Conservation (phyloP, 2,329 filamentous ascomycete genomes). For the Boeremia lycopersici region DNA sequence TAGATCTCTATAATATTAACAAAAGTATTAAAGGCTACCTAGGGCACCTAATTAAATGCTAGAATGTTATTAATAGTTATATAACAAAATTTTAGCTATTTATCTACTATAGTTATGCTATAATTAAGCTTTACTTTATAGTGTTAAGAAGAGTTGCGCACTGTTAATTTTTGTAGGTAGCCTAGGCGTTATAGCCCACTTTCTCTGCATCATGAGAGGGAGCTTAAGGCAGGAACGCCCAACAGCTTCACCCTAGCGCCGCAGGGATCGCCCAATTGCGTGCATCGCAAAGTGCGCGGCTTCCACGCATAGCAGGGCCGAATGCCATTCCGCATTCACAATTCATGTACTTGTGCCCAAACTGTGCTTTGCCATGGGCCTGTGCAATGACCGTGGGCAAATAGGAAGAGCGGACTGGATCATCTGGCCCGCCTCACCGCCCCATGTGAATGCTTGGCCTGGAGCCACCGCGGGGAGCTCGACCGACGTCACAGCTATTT, state of each 20-base stretch:
- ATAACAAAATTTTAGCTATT: no score
- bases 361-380: conserved; percentile 8
- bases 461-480: conserved; percentile 13
- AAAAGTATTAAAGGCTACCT: no score
- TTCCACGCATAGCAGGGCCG: conserved; percentile 2
- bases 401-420: conserved; percentile 1
- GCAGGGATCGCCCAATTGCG: conserved; percentile 7
- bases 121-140: no score
- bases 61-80: no score
- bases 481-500: conserved; percentile 16
- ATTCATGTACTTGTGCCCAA: conserved; percentile 1
- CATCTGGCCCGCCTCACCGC: conserved; percentile 13
- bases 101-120: no score
- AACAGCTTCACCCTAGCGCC: conserved; percentile 17
- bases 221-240: conserved; percentile 21
- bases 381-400: conserved; percentile 1
- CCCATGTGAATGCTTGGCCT: conserved; percentile 12
- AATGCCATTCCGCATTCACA: conserved; percentile 4
- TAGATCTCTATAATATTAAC: no score
- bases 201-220: no score
- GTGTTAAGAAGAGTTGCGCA: no score
- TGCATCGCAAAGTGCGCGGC: not conserved
- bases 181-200: no score
- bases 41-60: no score
- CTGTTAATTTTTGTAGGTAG: no score